These are phyloP conservation scores for Leccinellum luteum DNA, from an alignment of 768 basidiomycete genomes.

Conservation along the genomic window DNA sequence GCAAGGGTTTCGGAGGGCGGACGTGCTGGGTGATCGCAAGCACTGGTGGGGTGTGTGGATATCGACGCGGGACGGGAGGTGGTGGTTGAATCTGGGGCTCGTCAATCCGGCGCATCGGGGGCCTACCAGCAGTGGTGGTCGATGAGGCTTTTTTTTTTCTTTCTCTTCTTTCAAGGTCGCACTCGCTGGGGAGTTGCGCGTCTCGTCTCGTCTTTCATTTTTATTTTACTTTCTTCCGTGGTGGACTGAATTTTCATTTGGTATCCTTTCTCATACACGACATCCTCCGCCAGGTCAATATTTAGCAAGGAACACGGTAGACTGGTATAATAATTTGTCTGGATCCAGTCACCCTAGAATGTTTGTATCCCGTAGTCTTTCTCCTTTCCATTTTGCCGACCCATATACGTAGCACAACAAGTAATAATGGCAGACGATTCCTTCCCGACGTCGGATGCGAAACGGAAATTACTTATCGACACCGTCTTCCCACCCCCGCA, in stretches of 20 bases:
- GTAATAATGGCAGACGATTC: not conserved
- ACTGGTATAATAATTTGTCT: not conserved
- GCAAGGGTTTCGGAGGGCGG: constrained; percentile 39
- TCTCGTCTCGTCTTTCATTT: not conserved
- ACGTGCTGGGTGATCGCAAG: constrained; percentile 46
- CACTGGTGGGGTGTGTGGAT: constrained; percentile 44
- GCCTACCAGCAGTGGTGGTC: not conserved
- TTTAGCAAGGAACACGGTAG: not conserved
- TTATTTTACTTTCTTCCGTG: not conserved
- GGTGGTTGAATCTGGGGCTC: constrained; percentile 48
- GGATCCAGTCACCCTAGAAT: not conserved
- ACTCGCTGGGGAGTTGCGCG: not conserved
- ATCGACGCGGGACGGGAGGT: constrained; percentile 33
- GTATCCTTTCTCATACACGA: too few species aligned
- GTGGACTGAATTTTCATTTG: too few species aligned
- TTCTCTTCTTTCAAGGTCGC: not conserved
- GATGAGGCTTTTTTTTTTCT: not conserved
- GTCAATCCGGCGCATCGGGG: constrained; percentile 21
- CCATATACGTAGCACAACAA: not conserved
- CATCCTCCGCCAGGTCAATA: not conserved
- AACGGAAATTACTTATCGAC: too few species aligned
- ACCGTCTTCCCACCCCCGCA: too few species aligned
- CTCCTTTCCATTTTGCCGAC: not conserved
- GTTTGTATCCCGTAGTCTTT: not conserved
- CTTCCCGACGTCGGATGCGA: not conserved